These are phyloP conservation scores for Euryodendron excelsum DNA, from an alignment of 148 eudicot species.

Conservation along the genomic window DNA sequence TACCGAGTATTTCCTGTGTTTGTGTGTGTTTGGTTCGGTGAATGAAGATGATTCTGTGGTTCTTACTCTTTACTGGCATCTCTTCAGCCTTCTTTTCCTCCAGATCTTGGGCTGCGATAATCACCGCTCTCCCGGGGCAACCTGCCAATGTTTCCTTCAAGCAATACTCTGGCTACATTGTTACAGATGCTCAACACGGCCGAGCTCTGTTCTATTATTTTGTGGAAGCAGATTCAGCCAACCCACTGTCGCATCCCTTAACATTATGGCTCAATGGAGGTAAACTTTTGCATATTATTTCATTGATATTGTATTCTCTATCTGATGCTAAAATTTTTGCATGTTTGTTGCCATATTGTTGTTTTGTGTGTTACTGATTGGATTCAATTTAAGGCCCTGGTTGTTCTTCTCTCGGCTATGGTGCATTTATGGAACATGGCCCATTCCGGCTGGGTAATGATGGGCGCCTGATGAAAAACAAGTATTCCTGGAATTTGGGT, in stretches of 20 bases:
- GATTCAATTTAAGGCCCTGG: conserved; percentile 15
- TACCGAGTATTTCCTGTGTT: no score
- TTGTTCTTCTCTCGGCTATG: conserved; percentile 26
- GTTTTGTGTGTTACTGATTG: no score
- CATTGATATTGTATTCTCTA: no score
- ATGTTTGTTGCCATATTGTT: no score
- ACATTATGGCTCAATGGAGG: conserved; percentile 32
- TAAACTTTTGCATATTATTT: no score
- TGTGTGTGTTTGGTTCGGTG: no score
- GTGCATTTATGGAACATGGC: conserved; percentile 29
- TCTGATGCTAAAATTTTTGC: not conserved
- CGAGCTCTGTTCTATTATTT: conserved; percentile 25
- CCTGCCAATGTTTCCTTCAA: conserved; percentile 9
- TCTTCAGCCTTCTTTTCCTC: not conserved
- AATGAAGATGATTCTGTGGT: no score
- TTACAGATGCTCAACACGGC: conserved; percentile 21
- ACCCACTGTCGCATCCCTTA: conserved; percentile 16
- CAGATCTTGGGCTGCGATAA: not conserved
- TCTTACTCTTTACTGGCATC: not conserved
- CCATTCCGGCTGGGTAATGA: conserved; percentile 16
- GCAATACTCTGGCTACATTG: conserved; percentile 21
- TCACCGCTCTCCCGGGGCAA: conserved; percentile 9
- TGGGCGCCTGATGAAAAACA: conserved; percentile 10
- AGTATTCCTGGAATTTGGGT: conserved; percentile 24
- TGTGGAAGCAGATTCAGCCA: conserved; percentile 14